phyloP scores from a whole-genome alignment of 805 yeast species.

The Millerago galiae region DNA sequence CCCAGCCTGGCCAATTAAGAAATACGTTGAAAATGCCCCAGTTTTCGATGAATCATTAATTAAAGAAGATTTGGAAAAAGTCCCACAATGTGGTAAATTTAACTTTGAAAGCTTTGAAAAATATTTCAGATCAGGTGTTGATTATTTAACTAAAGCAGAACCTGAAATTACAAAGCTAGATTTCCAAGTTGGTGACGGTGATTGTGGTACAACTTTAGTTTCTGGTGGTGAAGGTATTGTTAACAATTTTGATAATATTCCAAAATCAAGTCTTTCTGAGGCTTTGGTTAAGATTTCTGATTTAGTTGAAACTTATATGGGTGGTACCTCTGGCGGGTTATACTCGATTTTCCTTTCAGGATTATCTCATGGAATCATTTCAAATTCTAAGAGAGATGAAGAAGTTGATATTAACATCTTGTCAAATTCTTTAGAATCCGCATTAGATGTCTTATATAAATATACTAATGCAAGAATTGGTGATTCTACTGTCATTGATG shows the following conservation, averaged over 20 bases:
- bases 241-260: constrained; percentile 40
- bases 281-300: constrained; percentile 72
- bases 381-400: constrained; percentile 24
- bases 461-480: constrained; percentile 88
- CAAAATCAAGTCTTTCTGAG: constrained; percentile 38
- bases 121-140: constrained; percentile 44
- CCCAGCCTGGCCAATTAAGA: constrained; percentile 62
- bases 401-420: constrained; percentile 27
- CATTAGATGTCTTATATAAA: constrained; percentile 67
- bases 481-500: constrained; percentile 84
- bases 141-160: constrained; percentile 54
- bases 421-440: constrained; percentile 46
- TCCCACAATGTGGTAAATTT: constrained; percentile 30
- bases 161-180: constrained; percentile 82
- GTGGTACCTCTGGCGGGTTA: constrained; percentile 94
- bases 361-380: constrained; percentile 47
- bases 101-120: constrained; percentile 27
- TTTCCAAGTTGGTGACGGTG: constrained; percentile 93
- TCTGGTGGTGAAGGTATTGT: constrained; percentile 74
- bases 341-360: constrained; percentile 83
- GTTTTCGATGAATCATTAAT: constrained; percentile 24
- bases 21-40: constrained; percentile 25
- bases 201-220: constrained; percentile 88
- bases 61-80: constrained; percentile 25
- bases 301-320: constrained; percentile 86